Conservation (phyloP, 208 protist genomes). For the Leishmania amazonensis region DNA sequence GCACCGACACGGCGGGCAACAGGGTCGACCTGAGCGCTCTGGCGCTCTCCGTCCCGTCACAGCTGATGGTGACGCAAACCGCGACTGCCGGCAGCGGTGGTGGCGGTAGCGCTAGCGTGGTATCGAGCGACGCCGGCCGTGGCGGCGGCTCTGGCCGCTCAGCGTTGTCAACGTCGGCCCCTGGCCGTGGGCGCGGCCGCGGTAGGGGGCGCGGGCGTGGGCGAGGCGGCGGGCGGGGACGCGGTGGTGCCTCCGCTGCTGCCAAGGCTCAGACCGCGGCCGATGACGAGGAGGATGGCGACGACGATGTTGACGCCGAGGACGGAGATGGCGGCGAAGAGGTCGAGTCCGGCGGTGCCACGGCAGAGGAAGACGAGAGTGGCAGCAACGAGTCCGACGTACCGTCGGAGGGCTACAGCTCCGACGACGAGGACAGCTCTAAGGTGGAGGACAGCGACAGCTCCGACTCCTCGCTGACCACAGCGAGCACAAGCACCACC, state of each 20-base stretch:
- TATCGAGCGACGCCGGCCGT: not conserved
- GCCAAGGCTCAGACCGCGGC: not conserved
- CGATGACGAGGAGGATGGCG: constrained; percentile 9
- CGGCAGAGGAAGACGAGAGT: constrained; percentile 5
- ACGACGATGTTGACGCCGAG: constrained; percentile 1
- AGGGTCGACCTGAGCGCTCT: constrained; percentile 9
- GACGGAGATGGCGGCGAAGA: not conserved
- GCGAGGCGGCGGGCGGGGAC: constrained; percentile 3
- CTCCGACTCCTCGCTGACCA: constrained; percentile 4
- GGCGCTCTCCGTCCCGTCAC: constrained; percentile 7
- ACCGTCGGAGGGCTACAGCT: constrained; percentile 1
- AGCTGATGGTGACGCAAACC: constrained; percentile 12
- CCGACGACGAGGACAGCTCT: not conserved
- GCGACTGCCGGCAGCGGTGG: not conserved
- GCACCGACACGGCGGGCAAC: constrained; percentile 19
- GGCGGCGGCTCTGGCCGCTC: not conserved
- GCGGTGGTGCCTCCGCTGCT: not conserved
- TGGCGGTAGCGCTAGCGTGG: not conserved
- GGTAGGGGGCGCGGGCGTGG: constrained; percentile 14
- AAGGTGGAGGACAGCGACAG: not conserved
- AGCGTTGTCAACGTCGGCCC: not conserved
- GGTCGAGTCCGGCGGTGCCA: not conserved
- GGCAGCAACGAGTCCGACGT: constrained; percentile 4
- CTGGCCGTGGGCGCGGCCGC: constrained; percentile 6
- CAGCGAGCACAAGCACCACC: constrained; percentile 4